Evolutionary conservation across 305 asterid genomes (phyloP).

Genomic region (Fraxinus xanthoxyloides): DNA sequence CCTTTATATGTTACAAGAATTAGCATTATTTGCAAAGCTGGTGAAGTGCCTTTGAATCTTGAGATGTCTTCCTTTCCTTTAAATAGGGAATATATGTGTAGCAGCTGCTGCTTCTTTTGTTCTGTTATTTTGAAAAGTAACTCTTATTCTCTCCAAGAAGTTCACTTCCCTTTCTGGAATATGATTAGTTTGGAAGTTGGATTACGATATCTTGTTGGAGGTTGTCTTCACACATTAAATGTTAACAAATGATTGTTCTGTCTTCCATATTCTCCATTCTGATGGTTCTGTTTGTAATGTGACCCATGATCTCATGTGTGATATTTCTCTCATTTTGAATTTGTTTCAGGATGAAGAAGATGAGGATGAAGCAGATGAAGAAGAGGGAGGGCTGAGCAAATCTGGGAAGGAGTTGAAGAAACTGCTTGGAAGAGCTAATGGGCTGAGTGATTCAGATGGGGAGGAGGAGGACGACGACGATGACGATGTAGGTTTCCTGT

Average conservation of each 20-base stretch:
- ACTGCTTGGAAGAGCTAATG: conserved; percentile 83
- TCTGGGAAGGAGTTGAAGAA: conserved; percentile 97
- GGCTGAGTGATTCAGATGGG: conserved; percentile 78
- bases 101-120: conserved; percentile 7
- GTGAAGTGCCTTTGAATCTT: neutral
- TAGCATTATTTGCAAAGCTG: neutral
- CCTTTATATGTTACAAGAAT: neutral
- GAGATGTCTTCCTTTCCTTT: neutral
- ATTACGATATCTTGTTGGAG: conserved; percentile 9
- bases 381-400: conserved; percentile 81
- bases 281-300: conserved; percentile 10
- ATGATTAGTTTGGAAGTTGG: neutral
- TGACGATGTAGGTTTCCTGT: conserved; percentile 48
- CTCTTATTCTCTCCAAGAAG: neutral
- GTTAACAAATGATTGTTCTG: neutral
- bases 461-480: conserved; percentile 92
- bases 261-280: conserved; percentile 5
- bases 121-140: neutral
- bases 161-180: neutral
- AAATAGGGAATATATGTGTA: neutral
- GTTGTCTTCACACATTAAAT: neutral
- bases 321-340: neutral
- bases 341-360: conserved; percentile 85
- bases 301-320: conserved; percentile 1
- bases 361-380: conserved; percentile 80